Conservation (phyloP, 768 basidiomycete species). For the Russula compacta region DNA sequence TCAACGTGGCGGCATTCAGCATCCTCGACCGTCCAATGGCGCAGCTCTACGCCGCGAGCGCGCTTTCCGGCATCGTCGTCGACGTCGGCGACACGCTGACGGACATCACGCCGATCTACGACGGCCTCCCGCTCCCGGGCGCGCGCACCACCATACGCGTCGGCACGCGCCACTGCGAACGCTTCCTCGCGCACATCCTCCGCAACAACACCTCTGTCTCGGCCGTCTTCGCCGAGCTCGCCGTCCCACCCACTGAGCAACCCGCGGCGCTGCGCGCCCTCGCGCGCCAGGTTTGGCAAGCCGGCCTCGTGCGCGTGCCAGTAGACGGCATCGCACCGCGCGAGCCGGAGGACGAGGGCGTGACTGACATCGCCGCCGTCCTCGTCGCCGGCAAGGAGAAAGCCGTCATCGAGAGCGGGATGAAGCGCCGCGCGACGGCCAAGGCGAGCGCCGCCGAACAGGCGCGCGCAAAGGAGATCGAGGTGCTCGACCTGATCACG, state of each 20-base stretch:
- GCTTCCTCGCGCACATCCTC: constrained; percentile 66
- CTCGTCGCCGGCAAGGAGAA: constrained; percentile 87
- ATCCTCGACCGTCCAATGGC: constrained; percentile 78
- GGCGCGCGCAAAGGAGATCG: constrained; percentile 73
- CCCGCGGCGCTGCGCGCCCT: constrained; percentile 49
- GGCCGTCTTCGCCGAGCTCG: constrained; percentile 46
- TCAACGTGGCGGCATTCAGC: constrained; percentile 78
- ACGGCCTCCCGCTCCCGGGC: constrained; percentile 52
- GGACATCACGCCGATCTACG: constrained; percentile 70
- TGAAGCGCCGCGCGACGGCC: constrained; percentile 65
- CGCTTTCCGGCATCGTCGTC: constrained; percentile 64
- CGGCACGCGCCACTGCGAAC: constrained; percentile 64
- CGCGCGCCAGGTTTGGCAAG: constrained; percentile 52
- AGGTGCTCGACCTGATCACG: constrained; percentile 74
- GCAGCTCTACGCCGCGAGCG: constrained; percentile 71
- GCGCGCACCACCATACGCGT: constrained; percentile 49
- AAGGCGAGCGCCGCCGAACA: constrained; percentile 72
- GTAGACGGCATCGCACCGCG: constrained; percentile 49
- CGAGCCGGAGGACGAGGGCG: constrained; percentile 66
- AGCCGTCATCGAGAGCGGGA: constrained; percentile 77
- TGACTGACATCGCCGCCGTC: constrained; percentile 85
- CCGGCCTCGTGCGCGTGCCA: constrained; percentile 61
- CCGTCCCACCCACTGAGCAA: constrained; percentile 22
- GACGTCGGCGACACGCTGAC: constrained; percentile 73
- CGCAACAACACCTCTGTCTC: constrained; percentile 59